Evolutionary conservation across 257 asterid species (phyloP), one percentile per base, ranked within the genome.

Genomic region (Orobanche coerulescens): DNA sequence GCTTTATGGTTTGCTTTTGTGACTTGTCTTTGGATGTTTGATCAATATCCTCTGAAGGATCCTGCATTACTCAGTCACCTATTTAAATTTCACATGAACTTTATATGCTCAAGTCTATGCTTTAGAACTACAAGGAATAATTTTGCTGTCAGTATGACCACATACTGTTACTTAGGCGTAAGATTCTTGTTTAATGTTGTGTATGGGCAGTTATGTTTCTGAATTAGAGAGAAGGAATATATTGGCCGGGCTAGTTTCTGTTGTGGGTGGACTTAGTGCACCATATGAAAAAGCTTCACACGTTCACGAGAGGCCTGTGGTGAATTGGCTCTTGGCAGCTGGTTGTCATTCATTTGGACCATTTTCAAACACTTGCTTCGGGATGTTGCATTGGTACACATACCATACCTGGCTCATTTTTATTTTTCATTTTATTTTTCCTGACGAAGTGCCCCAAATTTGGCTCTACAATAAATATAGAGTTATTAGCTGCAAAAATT

Each of bases 261-360:
- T 92, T 64, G 91, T 92, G 47, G 98, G 98, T 39, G 98, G 98
- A 67, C 56, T 92, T 64, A 84, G 89, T 80, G 98, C 97, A 25
- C 97, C 98, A 10, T 92, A 78, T 74, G 98, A 92, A 77, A 92
- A 83, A 57, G 94, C 98, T 72, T 92, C 98, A 65, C 94, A 86
- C 54, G 79, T 83, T 64, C 97, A 92, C 15, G 95, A 86, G 76
- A 76, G 98, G 72, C 95, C 95, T 62, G 76, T 86, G 57, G 86
- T 86, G 44, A 86, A 92, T 76, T 92, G 98, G 97, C 95, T 93
- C 60, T 78, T 90, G 87, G 93, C 97, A 6, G 86, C 95, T 40
- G 98, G 98, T 62, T 93, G 98, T 60, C 98, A 93, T 79, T 97
- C 98, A 44, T 93, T 93, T 67, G 98, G 98, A 61, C 98, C 97